Base-by-base conservation (phyloP, 768 basidiomycete species). In the Xanthoconium stramineum region DNA sequence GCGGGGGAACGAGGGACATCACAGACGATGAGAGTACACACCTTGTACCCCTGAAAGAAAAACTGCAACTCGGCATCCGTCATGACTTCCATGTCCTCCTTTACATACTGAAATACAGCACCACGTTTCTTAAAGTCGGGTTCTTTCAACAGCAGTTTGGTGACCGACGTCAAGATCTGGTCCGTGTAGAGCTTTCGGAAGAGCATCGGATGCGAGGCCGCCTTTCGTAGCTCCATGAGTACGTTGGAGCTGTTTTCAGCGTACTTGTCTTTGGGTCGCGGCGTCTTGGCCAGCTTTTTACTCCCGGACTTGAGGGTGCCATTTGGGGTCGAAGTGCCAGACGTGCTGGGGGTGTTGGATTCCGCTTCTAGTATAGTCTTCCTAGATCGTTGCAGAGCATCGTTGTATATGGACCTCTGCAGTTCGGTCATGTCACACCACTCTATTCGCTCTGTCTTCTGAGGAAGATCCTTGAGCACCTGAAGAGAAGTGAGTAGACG, bases 81-180 rank as follows among this genome's bases (percentile, higher is more conserved):
- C 96, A 98, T 98, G 19, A 97, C 88, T 63, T 90, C 84, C 90
- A 99, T 93, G 71, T 99, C 97, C 71, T 99, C 97, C 68, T 93
- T 91, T 49, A 99, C 93, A 58, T 86, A 83, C 33, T 94, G 83
- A 64, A 85, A 91, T 43, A 90, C 69, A 9, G 89, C 88, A 1
- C 85, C 85, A 15, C 89, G 83, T 70, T 86, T 89, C 73, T 84
- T 89, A 73, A 94, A 98, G 65, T 96, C 92, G 5, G 90, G 86
- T 69, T 98, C 96, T 69, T 92, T 92, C 69, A 98, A 72, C 50
- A 97, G 78, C 50, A 87, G 84, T 65, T 83, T 91, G 8, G 96
- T 83, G 59, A 98, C 85, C 2, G 82, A 77, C 24, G 80, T 79
- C 61, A 99, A 71, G 44, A 75, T 83, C 20, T 85, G 81, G 67